Conservation (phyloP, 345 rosid species). For the Noccaea bulbosa region DNA sequence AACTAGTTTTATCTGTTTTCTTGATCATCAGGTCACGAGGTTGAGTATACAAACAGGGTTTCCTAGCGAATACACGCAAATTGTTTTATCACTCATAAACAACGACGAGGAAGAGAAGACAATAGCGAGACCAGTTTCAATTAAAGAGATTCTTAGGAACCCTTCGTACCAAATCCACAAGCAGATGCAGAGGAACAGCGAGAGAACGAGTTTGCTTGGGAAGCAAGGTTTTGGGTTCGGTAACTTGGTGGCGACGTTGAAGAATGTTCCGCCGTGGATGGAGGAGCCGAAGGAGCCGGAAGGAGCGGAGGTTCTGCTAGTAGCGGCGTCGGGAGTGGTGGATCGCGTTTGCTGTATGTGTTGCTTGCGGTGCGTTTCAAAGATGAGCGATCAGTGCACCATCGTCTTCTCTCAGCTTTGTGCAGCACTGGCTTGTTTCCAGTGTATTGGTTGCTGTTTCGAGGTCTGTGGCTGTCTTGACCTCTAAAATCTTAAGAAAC, state of each 20-base stretch:
- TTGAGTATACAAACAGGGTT: slow-evolving; percentile 66
- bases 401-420: slow-evolving; percentile 63
- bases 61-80: slow-evolving; percentile 64
- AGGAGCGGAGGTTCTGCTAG: slow-evolving; percentile 58
- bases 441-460: slow-evolving; percentile 77
- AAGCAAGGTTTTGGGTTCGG: slow-evolving; percentile 73
- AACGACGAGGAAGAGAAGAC: slow-evolving; percentile 45
- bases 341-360: slow-evolving; percentile 78
- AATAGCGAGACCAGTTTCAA: slow-evolving; percentile 41
- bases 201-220: slow-evolving; percentile 47
- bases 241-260: slow-evolving; percentile 58
- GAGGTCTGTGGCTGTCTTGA: slow-evolving; percentile 59
- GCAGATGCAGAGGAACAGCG: slow-evolving; percentile 42
- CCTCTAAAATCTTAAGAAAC: slow-evolving; percentile 5
- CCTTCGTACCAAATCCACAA: slow-evolving; percentile 44
- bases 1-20: not conserved
- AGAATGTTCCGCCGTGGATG: slow-evolving; percentile 62
- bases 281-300: slow-evolving; percentile 61
- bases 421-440: slow-evolving; percentile 70
- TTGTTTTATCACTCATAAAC: slow-evolving; percentile 51
- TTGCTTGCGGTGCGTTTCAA: slow-evolving; percentile 67
- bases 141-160: slow-evolving; percentile 42
- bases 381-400: slow-evolving; percentile 63
- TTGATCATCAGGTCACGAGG: slow-evolving; percentile 59
- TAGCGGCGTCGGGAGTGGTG: slow-evolving; percentile 62